Base-by-base conservation (phyloP, 768 basidiomycete species). In the Pholiota conissans region DNA sequence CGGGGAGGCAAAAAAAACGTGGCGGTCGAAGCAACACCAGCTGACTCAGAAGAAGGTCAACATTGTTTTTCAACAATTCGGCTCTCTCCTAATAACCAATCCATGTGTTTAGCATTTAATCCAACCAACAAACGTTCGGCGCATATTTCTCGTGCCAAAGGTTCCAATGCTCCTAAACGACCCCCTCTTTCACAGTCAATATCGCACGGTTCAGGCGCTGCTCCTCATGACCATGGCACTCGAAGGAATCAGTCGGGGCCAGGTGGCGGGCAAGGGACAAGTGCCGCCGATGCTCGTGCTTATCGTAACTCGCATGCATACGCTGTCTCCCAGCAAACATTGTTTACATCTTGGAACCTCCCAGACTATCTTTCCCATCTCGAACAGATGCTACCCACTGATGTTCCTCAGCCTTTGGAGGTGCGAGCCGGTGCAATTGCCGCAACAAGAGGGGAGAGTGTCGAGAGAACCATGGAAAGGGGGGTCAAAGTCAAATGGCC, bases 401-500 rank as follows among this genome's bases (percentile, higher is more conserved):
- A 87, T 24, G 77, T 78, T 1, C 92, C 94, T 3, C 83, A 84
- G 56, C 90, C 91, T 0, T 78, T 94, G 52, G 83, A 87, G 65
- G 84, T 94, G 42, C 84, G 84, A 56, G 79, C 79, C 16, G 81
- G 77, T 13, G 61, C 60, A 14, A 64, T 61, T 16, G 57, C 61
- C 8, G 74, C 73, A 46, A 65, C 70, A 1, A 73, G 80, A 37
- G 78, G 80, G 35, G 85, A 83, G 51, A 82, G 82, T 52, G 63
- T 78, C n/a, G 87, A 88, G 55, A 76, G 79, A 62, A 84, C 81
- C 8, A 78, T 81, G 69, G 88, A 93, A 67, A 78, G 91, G 47
- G 90, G 90, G 8, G 90, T 92, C 13, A 89, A 92, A 71, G 89
- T 97, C 56, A 90, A 92, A 65, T 98, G 93, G 89, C 96, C 95